Base-by-base conservation (phyloP, 164 flowering plant species). In the Nymphaea thermarum region DNA sequence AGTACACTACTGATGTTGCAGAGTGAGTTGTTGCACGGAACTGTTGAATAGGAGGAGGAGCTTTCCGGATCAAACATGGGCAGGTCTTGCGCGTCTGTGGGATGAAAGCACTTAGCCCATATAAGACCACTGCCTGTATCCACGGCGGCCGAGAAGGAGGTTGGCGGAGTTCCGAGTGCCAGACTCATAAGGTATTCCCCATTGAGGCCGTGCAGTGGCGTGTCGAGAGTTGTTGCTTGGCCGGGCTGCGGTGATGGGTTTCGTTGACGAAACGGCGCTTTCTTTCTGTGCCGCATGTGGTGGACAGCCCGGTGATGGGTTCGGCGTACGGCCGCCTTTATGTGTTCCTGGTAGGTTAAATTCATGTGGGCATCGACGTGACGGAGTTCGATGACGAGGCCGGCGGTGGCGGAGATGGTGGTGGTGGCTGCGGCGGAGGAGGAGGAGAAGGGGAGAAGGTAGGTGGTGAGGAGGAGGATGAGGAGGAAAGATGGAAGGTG, bases 51-150 rank as follows among this genome's bases (percentile, higher is more conserved):
- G 3, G 93, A 72, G 0, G 87, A 77, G 0, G 98, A 93, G 14
- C 82, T 72, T 5, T 67, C 71, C 4, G 96, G 95, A 64, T 87
- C 89, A 68, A 88, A 90, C 4, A 88, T 76, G 1, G 89, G 91
- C 2, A 85, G 80, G 3, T 86, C 66, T 47, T 86, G 90, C 43
- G 80, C 65, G 3, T 83, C 59, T 0, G 65, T 53, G 63, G 93
- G 88, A 15, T 96, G 96, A 77, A 82, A 75, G 79, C 96, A 93
- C 43, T 93, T 91, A 0, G 96, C 87, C 98, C 96, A 93, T 8
- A 89, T 82, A 60, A 93, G 68, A 68, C 89, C 96, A 65, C 98
- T 93, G 0, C 98, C 98, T 0, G 96, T 88, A 73, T 93, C 98
- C 75, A 93, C 43, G 14, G 89, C 83, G 0, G 93, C 93, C 0